Base-by-base conservation (phyloP, 768 basidiomycete genomes). In the Termitomyces sp. region DNA sequence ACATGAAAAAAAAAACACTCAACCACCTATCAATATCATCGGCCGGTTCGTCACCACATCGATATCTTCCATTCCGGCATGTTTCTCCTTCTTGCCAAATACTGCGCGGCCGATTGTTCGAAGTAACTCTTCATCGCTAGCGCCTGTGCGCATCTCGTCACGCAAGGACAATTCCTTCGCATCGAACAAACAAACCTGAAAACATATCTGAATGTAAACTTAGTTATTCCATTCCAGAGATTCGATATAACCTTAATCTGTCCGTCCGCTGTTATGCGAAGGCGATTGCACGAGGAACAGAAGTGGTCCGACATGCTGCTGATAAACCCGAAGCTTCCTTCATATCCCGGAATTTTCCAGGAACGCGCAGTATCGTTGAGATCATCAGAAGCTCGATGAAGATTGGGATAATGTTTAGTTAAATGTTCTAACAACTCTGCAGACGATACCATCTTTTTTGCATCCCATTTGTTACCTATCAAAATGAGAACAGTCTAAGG, bases 11-110 rank as follows among this genome's bases (percentile, higher is more conserved):
- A 67, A 67, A 67, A 68, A 69, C 67, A 83, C 82, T 90, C 82
- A 95, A 86, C 93, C 93, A 72, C 93, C 94, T 71, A 95, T 95
- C 59, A 92, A 75, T 61, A 94, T 94, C 92, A 95, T 95, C 12
- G 92, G 89, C 51, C 89, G 78, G 73, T 93, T 94, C 46, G 81
- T 81, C 42, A 81, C 69, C 55, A 88, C 86, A 68, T 92, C 84
- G 58, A 92, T 89, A 57, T 81, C 79, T 65, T 88, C 85, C 91
- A 92, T 92, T 39, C 86, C 90, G 39, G 84, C 88, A 65, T 94
- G 92, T 64, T 87, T 92, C 69, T 84, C 88, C 67, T 87, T 81
- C 76, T 92, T 93, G 37, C 79, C 81, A 13, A 69, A 69, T 6
- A 92, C 82, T 13, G 90, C 88, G n/a, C 65, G 72, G 8, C 82